A percentile compares a stretch with the other conserved stretches of the same genome.
Evolutionary conservation across 164 flowering plant genomes (phyloP).

Genomic region (Macadamia integrifolia): DNA sequence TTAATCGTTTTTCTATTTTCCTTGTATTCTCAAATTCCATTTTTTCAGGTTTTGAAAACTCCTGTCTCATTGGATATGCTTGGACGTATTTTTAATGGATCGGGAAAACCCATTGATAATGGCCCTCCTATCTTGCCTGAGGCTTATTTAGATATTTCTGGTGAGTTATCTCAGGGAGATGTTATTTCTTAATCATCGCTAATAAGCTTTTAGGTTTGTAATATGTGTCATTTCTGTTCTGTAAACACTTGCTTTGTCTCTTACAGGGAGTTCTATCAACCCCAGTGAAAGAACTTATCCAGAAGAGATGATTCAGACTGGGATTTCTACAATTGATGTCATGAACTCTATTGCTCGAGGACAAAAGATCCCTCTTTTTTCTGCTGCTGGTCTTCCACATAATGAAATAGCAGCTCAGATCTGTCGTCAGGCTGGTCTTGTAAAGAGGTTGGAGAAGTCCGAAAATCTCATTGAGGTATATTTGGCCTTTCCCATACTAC

Average conservation of each 20-base stretch:
- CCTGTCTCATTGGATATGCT: constrained; percentile 98
- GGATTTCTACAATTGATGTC: constrained; percentile 97
- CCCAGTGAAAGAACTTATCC: constrained; percentile 99
- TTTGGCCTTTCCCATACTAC: neutral
- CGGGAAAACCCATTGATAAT: constrained; percentile 98
- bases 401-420: constrained; percentile 99
- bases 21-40: constrained; percentile 2
- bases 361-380: constrained; percentile 96
- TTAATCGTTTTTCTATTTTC: neutral
- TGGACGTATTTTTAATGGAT: constrained; percentile 98
- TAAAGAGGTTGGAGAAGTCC: constrained; percentile 80
- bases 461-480: constrained; percentile 63
- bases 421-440: constrained; percentile 97
- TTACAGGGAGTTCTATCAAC: constrained; percentile 89
- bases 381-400: constrained; percentile 99
- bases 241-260: constrained; percentile 1
- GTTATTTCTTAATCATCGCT: neutral
- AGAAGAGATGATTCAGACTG: constrained; percentile 99
- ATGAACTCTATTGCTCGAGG: constrained; percentile 99
- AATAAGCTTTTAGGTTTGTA: neutral
- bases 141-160: constrained; percentile 97
- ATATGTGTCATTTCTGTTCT: neutral
- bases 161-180: constrained; percentile 25
- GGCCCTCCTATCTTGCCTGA: constrained; percentile 97
- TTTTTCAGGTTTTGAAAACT: constrained; percentile 81